These are phyloP conservation scores for Starmera stellimalicola DNA, from an alignment of 1,139 yeast species.

Conservation along the genomic window DNA sequence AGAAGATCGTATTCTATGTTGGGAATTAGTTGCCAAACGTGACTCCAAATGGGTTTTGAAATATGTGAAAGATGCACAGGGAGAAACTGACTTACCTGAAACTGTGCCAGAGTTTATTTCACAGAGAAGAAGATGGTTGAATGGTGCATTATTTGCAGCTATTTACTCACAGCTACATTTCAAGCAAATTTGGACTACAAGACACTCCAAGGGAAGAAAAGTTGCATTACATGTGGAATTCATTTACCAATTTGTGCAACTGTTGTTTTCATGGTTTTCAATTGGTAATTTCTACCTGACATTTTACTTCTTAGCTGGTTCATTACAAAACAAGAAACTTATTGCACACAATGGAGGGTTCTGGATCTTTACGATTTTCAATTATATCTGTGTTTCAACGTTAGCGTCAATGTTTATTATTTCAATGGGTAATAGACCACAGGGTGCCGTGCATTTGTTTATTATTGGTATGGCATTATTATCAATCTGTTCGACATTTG, in stretches of 20 bases:
- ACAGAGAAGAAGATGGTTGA: slow-evolving; percentile 96
- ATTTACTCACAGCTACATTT: slow-evolving; percentile 76
- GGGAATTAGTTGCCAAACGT: slow-evolving; percentile 90
- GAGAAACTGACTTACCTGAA: slow-evolving; percentile 98
- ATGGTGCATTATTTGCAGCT: slow-evolving; percentile 97
- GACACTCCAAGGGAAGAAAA: slow-evolving; percentile 70
- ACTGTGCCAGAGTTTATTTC: slow-evolving; percentile 81
- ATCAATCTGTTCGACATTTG: slow-evolving; percentile 72
- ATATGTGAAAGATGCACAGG: slow-evolving; percentile 87
- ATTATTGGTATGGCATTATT: slow-evolving; percentile 61
- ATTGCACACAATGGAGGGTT: slow-evolving; percentile 67
- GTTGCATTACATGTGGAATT: slow-evolving; percentile 77
- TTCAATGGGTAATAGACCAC: slow-evolving; percentile 94
- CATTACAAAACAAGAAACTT: slow-evolving; percentile 43
- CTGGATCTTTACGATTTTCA: slow-evolving; percentile 73
- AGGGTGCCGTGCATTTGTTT: slow-evolving; percentile 73
- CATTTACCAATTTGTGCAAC: slow-evolving; percentile 64
- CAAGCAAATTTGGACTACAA: slow-evolving; percentile 76
- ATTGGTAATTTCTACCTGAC: slow-evolving; percentile 85
- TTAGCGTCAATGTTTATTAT: slow-evolving; percentile 80
- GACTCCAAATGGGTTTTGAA: slow-evolving; percentile 87
- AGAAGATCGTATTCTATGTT: slow-evolving; percentile 92
- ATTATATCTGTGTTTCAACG: slow-evolving; percentile 72
- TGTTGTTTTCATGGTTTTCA: slow-evolving; percentile 82
- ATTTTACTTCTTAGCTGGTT: slow-evolving; percentile 87